Conservation (phyloP, 2,329 filamentous ascomycete species). For the Pestalotiopsis sp. region DNA sequence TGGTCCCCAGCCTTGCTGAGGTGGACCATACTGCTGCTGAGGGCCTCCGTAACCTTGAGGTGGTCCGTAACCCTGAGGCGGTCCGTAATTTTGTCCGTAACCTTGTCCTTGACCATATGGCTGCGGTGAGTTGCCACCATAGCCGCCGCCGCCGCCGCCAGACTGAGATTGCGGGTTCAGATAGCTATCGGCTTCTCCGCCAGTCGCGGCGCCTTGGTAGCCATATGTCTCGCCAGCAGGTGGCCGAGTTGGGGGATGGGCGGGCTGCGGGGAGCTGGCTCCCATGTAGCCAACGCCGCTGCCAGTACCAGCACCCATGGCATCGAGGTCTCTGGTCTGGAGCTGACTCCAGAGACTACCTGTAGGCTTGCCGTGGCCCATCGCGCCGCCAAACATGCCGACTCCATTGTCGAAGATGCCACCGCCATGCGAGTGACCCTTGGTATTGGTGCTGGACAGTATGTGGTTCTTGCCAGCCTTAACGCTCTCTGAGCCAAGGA, state of each 20-base stretch:
- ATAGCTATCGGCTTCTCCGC: conserved; percentile 22
- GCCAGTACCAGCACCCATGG: conserved; percentile 53
- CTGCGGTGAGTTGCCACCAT: conserved; percentile 18
- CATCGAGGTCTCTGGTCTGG: conserved; percentile 58
- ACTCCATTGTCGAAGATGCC: conserved; percentile 39
- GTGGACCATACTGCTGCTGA: conserved; percentile 24
- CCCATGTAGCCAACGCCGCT: conserved; percentile 28
- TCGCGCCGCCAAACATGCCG: conserved; percentile 39
- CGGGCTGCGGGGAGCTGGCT: conserved; percentile 38
- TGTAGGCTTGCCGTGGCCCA: conserved; percentile 59
- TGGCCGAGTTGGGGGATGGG: conserved; percentile 30
- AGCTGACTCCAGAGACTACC: conserved; percentile 66
- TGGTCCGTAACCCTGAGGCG: conserved; percentile 18
- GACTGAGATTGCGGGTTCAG: conserved; percentile 10
- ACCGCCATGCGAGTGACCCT: conserved; percentile 46
- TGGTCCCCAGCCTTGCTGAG: conserved; percentile 21
- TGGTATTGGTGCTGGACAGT: conserved; percentile 37
- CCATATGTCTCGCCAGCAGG: conserved; percentile 38
- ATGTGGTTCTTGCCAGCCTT: conserved; percentile 81
- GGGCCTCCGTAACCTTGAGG: conserved; percentile 24
- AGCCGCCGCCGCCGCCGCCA: conserved; percentile 19
- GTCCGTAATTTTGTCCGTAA: conserved; percentile 10
- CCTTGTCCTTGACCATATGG: conserved; percentile 16
- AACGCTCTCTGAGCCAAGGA: conserved; percentile 85
- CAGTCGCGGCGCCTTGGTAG: conserved; percentile 37